Conservation (phyloP, 371 early-diverging fungal genomes). For the Mortierella sp. region DNA sequence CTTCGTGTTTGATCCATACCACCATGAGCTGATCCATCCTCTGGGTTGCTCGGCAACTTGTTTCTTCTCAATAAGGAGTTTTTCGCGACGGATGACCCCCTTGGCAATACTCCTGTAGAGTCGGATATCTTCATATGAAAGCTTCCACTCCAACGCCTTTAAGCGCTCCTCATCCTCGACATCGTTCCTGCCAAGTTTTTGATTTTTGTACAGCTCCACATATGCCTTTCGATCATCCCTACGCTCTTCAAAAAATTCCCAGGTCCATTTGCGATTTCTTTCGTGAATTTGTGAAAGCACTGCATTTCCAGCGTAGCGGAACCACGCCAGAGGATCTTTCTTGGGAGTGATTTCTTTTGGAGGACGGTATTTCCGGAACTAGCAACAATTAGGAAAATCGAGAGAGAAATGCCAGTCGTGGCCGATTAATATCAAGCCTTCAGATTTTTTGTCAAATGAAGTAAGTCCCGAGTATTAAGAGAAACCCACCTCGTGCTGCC, state of each 20-base stretch:
- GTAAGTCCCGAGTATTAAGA: neutral
- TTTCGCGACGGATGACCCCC: conserved; percentile 76
- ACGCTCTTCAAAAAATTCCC: conserved; percentile 86
- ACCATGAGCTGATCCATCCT: conserved; percentile 77
- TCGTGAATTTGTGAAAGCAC: conserved; percentile 87
- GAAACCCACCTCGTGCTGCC: conserved; percentile 71
- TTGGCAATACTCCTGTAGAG: conserved; percentile 90
- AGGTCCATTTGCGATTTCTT: conserved; percentile 84
- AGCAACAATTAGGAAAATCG: neutral
- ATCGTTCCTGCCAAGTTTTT: conserved; percentile 62
- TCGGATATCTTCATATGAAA: conserved; percentile 90
- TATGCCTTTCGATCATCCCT: conserved; percentile 87
- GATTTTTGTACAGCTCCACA: conserved; percentile 79
- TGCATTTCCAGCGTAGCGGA: conserved; percentile 83
- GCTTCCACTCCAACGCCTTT: conserved; percentile 76
- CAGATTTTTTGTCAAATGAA: too few relatives aligned
- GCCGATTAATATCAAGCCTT: too few relatives aligned
- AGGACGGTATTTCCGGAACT: conserved; percentile 90
- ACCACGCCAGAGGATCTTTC: conserved; percentile 86
- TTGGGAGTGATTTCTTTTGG: conserved; percentile 78
- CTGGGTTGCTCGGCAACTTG: conserved; percentile 46
- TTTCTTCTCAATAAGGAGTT: conserved; percentile 70
- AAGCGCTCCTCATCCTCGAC: conserved; percentile 67
- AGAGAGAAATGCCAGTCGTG: neutral
- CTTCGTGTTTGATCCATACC: conserved; percentile 57